Conservation (phyloP, 148 eudicot species). For the Arbutus unedo region DNA sequence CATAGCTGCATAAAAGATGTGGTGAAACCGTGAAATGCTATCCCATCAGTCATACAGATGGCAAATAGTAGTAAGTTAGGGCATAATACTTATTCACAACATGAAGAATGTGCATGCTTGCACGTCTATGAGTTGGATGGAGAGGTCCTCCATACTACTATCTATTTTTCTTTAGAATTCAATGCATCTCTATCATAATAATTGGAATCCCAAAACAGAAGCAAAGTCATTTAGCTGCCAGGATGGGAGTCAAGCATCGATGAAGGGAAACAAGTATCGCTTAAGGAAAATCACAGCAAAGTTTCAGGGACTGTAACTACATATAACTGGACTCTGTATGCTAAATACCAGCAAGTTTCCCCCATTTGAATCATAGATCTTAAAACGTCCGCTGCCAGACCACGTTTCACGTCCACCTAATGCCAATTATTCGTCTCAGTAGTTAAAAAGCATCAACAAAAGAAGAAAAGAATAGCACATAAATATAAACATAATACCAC, state of each 20-base stretch:
- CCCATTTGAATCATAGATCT: slow-evolving; percentile 66
- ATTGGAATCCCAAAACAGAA: not conserved
- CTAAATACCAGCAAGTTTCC: slow-evolving; percentile 60
- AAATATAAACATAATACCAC: not conserved
- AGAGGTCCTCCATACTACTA: not conserved
- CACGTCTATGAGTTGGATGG: not conserved
- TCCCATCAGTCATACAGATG: not conserved
- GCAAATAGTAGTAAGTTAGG: not conserved
- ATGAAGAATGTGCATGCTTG: not conserved
- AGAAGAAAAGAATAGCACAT: not conserved
- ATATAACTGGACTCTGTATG: not conserved
- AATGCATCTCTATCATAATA: not conserved
- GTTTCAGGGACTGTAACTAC: not conserved
- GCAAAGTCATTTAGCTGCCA: not conserved
- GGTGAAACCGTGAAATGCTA: not conserved
- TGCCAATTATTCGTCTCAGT: slow-evolving; percentile 15
- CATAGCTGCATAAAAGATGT: slow-evolving; percentile 54
- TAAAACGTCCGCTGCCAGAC: slow-evolving; percentile 67
- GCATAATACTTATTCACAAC: not conserved
- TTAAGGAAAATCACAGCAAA: not conserved
- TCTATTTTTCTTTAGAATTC: not conserved
- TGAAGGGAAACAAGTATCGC: not conserved
- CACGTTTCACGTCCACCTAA: slow-evolving; percentile 66
- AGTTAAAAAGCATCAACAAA: not conserved
- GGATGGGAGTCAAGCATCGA: not conserved